phyloP scores from a whole-genome alignment of 2,329 filamentous ascomycete species.

The Xylariaceae sp. region DNA sequence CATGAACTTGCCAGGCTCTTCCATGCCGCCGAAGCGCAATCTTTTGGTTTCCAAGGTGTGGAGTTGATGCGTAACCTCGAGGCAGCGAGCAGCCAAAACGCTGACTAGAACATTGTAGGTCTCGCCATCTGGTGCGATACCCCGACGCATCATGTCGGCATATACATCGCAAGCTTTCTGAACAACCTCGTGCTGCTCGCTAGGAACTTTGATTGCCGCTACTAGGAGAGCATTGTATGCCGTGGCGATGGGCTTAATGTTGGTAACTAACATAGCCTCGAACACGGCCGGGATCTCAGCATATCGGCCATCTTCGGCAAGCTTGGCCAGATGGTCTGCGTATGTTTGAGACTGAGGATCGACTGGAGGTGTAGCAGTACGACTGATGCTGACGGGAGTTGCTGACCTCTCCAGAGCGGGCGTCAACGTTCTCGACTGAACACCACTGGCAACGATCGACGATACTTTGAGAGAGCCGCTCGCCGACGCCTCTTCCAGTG shows the following conservation, averaged over 20 bases:
- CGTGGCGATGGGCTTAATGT: conserved; percentile 72
- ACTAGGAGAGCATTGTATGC: conserved; percentile 91
- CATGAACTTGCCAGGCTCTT: conserved; percentile 67
- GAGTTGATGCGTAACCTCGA: conserved; percentile 73
- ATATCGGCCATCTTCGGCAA: conserved; percentile 70
- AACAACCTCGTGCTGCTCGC: conserved; percentile 76
- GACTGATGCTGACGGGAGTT: conserved; percentile 44
- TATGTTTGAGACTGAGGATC: conserved; percentile 66
- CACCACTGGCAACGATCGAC: conserved; percentile 34
- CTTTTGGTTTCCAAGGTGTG: conserved; percentile 74
- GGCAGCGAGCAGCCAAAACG: conserved; percentile 72
- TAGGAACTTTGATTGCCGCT: conserved; percentile 78
- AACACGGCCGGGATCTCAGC: conserved; percentile 87
- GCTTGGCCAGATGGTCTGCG: conserved; percentile 71
- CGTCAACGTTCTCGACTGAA: conserved; percentile 36
- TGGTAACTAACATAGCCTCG: conserved; percentile 80
- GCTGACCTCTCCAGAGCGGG: conserved; percentile 37
- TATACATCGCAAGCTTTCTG: conserved; percentile 93
- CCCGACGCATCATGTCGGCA: conserved; percentile 88
- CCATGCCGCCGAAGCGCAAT: conserved; percentile 69
- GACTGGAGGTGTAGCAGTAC: conserved; percentile 56
- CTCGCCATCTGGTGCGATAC: conserved; percentile 73
- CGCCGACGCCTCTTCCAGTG: conserved; percentile 20
- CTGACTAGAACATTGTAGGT: conserved; percentile 88
- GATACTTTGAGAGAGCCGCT: conserved; percentile 31